These are phyloP conservation scores for Tylopilus intermedius DNA, from an alignment of 768 basidiomycete genomes.

Conservation along the genomic window DNA sequence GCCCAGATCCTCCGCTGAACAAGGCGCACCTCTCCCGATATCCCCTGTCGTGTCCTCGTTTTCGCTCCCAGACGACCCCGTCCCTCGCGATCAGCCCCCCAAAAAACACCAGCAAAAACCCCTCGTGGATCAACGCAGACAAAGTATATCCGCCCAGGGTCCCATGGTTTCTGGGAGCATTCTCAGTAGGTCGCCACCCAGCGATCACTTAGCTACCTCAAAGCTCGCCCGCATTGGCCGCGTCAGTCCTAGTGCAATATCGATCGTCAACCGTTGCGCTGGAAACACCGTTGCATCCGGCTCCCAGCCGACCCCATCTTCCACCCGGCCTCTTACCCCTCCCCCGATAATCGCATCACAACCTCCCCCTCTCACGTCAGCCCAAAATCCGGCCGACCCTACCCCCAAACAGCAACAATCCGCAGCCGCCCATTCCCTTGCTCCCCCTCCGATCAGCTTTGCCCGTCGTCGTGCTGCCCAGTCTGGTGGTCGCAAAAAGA, in stretches of 20 bases:
- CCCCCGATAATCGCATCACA: slow-evolving; percentile 25
- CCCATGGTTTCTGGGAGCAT: slow-evolving; percentile 21
- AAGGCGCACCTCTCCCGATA: slow-evolving; percentile 50
- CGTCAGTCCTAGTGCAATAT: slow-evolving; percentile 35
- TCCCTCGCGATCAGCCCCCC: slow-evolving; percentile 36
- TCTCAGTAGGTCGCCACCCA: slow-evolving; percentile 23
- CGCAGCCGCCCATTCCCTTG: slow-evolving; percentile 38
- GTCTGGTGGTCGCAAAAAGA: slow-evolving; percentile 55
- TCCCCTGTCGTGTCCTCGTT: slow-evolving; percentile 66
- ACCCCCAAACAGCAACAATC: slow-evolving; percentile 23
- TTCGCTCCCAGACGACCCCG: slow-evolving; percentile 53
- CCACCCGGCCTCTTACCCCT: slow-evolving; percentile 21
- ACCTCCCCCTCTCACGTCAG: slow-evolving; percentile 9
- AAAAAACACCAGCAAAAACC: slow-evolving; percentile 70
- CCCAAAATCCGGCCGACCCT: slow-evolving; percentile 18
- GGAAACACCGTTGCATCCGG: slow-evolving; percentile 22
- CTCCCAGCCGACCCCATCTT: slow-evolving; percentile 23
- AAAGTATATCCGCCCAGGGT: slow-evolving; percentile 37
- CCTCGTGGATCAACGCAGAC: slow-evolving; percentile 64
- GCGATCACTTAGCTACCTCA: slow-evolving; percentile 26
- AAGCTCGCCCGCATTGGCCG: slow-evolving; percentile 31
- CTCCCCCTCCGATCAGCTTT: slow-evolving; percentile 73
- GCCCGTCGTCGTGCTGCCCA: slow-evolving; percentile 68
- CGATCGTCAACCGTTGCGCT: slow-evolving; percentile 21
- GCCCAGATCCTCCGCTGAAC: slow-evolving; percentile 40